Base-by-base conservation (phyloP, 2,329 filamentous ascomycete genomes). In the Xylariaceae sp. region DNA sequence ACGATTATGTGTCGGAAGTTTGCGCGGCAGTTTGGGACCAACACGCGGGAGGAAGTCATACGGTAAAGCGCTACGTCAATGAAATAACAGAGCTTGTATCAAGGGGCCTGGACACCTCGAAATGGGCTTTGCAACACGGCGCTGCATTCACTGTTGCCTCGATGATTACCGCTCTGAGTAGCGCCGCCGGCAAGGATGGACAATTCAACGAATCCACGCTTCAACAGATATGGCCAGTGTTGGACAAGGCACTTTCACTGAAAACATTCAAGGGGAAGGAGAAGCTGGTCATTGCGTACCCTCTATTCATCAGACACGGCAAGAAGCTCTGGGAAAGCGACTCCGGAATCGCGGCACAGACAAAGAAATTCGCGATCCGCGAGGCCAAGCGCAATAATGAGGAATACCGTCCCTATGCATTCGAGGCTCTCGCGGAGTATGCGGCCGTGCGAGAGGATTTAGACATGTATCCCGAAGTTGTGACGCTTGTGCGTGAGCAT, bases 231-330 rank as follows among this genome's bases (percentile, higher is more conserved):
- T 99, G 92, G 92, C 89, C 89, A 0, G 81, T 86, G 1, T 77
- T 96, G 47, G 89, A 96, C 60, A 89, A 87, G 65, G 84, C 89
- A 1, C 73, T 97, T 41, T 81, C 84, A 2, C 84, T 95, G 9
- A 97, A 96, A 77, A 96, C 91, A 0, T 99, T 96, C 78, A 80
- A 87, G 0, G 90, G 90, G 27, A 99, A 99, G 68, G 91, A 96
- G 71, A 85, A 84, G 62, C 81, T 99, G 34, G 76, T 97, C 2
- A 79, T 84, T 43, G 86, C 88, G 4, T 90, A 94, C 69, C 86
- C 90, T 3, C 80, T 84, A 55, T 94, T 97, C 64, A 84, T 88
- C 0, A 79, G 83, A 64, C 83, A 85, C 59, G 81, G 81, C 0
- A 79, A 78, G 60, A 70, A 70, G 6, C 74, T 89, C 32, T 85